Evolutionary conservation across 2,329 filamentous ascomycete genomes (phyloP).

Genomic region (Alternaria triticina): DNA sequence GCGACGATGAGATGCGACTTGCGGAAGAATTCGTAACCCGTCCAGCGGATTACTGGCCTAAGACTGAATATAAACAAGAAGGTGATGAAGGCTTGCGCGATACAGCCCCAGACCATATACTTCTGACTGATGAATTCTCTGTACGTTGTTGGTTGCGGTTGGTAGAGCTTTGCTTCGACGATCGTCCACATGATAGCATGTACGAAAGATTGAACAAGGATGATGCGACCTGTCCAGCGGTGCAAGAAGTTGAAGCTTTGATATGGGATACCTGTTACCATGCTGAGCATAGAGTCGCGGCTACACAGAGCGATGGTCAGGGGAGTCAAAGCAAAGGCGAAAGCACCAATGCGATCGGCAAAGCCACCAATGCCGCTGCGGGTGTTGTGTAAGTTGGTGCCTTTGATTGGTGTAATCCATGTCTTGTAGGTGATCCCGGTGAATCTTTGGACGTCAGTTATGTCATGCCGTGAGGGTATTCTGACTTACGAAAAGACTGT

Average conservation of each 20-base stretch:
- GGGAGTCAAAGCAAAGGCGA: conserved; percentile 8
- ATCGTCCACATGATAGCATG: conserved; percentile 9
- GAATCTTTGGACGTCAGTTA: not conserved
- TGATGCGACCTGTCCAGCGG: conserved; percentile 12
- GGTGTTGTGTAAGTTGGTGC: conserved; percentile 3
- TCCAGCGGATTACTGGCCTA: conserved; percentile 11
- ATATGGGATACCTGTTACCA: conserved; percentile 8
- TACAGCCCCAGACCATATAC: conserved; percentile 10
- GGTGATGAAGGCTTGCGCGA: conserved; percentile 7
- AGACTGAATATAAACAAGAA: conserved; percentile 12
- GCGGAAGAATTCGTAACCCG: conserved; percentile 11
- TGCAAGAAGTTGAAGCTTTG: conserved; percentile 12
- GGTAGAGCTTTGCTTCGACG: conserved; percentile 10
- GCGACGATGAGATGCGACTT: conserved; percentile 10
- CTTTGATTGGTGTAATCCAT: conserved; percentile 7
- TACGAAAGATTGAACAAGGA: conserved; percentile 6
- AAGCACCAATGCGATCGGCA: conserved; percentile 7
- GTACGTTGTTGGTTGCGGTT: conserved; percentile 7
- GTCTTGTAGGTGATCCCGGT: conserved; percentile 10
- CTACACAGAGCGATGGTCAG: conserved; percentile 8
- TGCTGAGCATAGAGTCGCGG: conserved; percentile 10
- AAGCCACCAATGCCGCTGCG: conserved; percentile 9
- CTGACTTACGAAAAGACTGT: conserved; percentile 3
- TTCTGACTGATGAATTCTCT: conserved; percentile 4
- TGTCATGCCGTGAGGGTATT: not conserved